Evolutionary conservation across 2,329 filamentous ascomycete species (phyloP).

Genomic region (Clarireedia homoeocarpa): DNA sequence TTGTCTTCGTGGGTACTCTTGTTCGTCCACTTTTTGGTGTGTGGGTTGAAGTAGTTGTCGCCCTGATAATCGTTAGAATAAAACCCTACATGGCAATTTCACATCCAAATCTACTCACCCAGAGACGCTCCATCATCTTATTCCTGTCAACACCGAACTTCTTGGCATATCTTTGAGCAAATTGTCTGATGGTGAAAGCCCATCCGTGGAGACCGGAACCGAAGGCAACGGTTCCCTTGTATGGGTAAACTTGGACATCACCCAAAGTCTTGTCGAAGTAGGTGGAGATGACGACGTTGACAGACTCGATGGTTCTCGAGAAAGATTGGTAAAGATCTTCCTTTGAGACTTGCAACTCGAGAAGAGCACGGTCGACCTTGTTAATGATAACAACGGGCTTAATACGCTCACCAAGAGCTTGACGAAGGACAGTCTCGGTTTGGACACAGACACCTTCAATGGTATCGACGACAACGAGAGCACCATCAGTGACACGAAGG

Average conservation of each 20-base stretch:
- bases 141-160: slow-evolving; percentile 99
- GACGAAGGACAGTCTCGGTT: slow-evolving; percentile 98
- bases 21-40: slow-evolving; percentile 99
- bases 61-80: slow-evolving; percentile 42
- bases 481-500: slow-evolving; percentile 99
- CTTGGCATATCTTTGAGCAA: slow-evolving; percentile 93
- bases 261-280: slow-evolving; percentile 96
- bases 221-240: slow-evolving; percentile 97
- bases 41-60: slow-evolving; percentile 99
- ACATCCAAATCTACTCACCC: slow-evolving; percentile 49
- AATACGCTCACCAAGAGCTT: slow-evolving; percentile 99
- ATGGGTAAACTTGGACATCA: slow-evolving; percentile 97
- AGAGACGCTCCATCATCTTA: slow-evolving; percentile 99
- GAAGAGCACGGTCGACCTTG: slow-evolving; percentile 99
- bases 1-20: slow-evolving; percentile 75
- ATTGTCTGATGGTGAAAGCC: slow-evolving; percentile 99
- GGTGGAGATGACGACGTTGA: slow-evolving; percentile 99
- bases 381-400: slow-evolving; percentile 99
- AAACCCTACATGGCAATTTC: not conserved
- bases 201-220: slow-evolving; percentile 99
- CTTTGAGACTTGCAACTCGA: slow-evolving; percentile 97
- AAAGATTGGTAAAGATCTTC: slow-evolving; percentile 99
- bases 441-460: slow-evolving; percentile 99
- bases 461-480: slow-evolving; percentile 98
- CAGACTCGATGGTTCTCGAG: slow-evolving; percentile 98